phyloP scores from a whole-genome alignment of 2,329 filamentous ascomycete genomes.

The Scytalidium lignicola region DNA sequence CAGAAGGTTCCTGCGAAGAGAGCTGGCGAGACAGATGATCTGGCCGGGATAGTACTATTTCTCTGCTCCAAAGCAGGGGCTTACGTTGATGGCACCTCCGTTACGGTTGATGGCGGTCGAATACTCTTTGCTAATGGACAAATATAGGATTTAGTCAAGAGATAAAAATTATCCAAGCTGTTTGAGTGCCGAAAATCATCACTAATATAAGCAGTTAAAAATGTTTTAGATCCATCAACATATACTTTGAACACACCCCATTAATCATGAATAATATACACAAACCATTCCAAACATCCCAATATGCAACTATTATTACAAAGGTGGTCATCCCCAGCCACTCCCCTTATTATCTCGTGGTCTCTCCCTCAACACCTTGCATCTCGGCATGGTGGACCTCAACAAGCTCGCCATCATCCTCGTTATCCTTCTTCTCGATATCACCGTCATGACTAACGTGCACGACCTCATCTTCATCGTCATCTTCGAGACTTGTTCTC shows the following conservation, averaged over 20 bases:
- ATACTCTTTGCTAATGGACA: constrained; percentile 36
- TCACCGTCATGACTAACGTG: constrained; percentile 12
- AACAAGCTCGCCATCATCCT: constrained; percentile 18
- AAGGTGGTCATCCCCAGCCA: not conserved
- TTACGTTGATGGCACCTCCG: constrained; percentile 34
- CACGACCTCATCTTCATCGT: constrained; percentile 25
- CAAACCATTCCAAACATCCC: not conserved
- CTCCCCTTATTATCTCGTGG: not conserved
- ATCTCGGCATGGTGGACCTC: constrained; percentile 24
- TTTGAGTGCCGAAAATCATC: not conserved
- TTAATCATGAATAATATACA: not conserved
- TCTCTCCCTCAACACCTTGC: constrained; percentile 3
- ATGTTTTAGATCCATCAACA: not conserved
- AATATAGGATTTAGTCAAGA: constrained; percentile 12
- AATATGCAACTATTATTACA: not conserved
- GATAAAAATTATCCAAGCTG: not conserved
- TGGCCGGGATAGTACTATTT: constrained; percentile 38
- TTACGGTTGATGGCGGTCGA: constrained; percentile 36
- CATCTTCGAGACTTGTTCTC: constrained; percentile 29
- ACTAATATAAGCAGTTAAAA: no score
- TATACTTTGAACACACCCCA: not conserved
- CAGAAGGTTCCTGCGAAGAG: constrained; percentile 34
- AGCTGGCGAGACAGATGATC: constrained; percentile 34
- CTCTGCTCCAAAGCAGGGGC: constrained; percentile 36
- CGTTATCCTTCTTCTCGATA: not conserved